Conservation (phyloP, 306 rosid genomes). For the Vigna mungo region DNA sequence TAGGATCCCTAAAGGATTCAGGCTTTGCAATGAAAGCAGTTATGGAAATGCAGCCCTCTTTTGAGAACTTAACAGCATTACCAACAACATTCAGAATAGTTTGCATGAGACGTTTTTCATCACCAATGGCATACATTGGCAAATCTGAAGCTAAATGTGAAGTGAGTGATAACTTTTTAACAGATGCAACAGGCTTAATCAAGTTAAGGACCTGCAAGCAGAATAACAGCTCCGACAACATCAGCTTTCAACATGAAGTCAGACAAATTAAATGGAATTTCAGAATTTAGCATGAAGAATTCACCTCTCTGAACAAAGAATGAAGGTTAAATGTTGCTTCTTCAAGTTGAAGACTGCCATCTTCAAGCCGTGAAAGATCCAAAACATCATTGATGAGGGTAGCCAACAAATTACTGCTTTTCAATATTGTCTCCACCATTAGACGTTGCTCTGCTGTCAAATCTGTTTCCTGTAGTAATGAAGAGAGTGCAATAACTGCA, state of each 20-base stretch:
- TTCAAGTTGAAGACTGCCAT: constrained; percentile 95
- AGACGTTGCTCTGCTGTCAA: constrained; percentile 93
- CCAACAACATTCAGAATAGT: constrained; percentile 86
- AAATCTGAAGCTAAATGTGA: constrained; percentile 75
- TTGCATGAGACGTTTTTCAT: constrained; percentile 93
- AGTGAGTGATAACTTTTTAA: constrained; percentile 73
- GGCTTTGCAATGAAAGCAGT: constrained; percentile 73
- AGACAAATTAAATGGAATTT: constrained; percentile 12
- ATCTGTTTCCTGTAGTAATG: constrained; percentile 93
- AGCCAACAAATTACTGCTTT: constrained; percentile 92
- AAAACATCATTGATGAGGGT: constrained; percentile 91
- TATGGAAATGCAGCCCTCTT: constrained; percentile 80
- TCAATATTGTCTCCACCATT: constrained; percentile 92
- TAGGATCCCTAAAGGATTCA: constrained; percentile 78
- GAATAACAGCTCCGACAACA: constrained; percentile 38
- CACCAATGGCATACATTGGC: constrained; percentile 79
- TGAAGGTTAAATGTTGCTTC: constrained; percentile 78
- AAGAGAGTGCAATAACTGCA: constrained; percentile 96
- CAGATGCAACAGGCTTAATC: constrained; percentile 86
- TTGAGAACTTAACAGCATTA: constrained; percentile 96
- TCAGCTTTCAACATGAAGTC: constrained; percentile 29
- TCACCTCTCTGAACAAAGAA: constrained; percentile 82
- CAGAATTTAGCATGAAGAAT: constrained; percentile 8
- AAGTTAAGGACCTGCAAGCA: constrained; percentile 81
- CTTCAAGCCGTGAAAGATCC: constrained; percentile 98